Conservation (phyloP, 345 rosid species). For the Arabis hirsuta region DNA sequence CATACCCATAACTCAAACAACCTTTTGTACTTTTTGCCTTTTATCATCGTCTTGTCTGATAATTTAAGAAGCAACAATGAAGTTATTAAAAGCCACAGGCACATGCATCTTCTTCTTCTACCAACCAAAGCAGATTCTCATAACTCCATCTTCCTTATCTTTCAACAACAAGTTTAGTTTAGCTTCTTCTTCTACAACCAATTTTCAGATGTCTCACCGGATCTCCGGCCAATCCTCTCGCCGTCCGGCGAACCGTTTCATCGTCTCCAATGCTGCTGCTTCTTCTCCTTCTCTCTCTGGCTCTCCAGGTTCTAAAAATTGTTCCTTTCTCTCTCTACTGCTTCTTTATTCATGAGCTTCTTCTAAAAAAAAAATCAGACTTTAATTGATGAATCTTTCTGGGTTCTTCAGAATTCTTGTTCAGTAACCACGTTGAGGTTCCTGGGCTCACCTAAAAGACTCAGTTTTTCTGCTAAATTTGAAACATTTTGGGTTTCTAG, state of each 20-base stretch:
- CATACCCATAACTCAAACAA: neutral
- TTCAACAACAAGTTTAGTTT: constrained; percentile 19
- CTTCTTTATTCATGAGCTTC: constrained; percentile 18
- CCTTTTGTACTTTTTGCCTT: neutral
- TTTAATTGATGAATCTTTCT: neutral
- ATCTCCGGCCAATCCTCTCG: constrained; percentile 27
- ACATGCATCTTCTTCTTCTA: constrained; percentile 22
- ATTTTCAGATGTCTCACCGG: constrained; percentile 30
- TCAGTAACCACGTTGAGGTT: constrained; percentile 1
- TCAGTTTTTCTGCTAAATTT: constrained; percentile 10
- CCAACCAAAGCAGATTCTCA: constrained; percentile 41
- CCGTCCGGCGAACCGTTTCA: constrained; percentile 28
- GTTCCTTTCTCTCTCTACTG: constrained; percentile 15
- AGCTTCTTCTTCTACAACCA: constrained; percentile 18
- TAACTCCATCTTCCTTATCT: constrained; percentile 25
- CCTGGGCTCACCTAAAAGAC: neutral
- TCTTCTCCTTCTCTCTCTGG: constrained; percentile 44
- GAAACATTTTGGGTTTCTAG: constrained; percentile 8
- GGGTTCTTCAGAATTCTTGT: neutral
- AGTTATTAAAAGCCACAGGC: constrained; percentile 24
- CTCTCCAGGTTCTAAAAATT: constrained; percentile 33
- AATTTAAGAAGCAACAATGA: constrained; percentile 29
- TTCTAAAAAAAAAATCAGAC: neutral
- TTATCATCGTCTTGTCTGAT: constrained; percentile 34
- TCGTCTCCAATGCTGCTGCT: constrained; percentile 45